Evolutionary conservation across 2,329 filamentous ascomycete species (phyloP), one percentile per base, ranked within the genome.

Genomic region (Drechslera avenae): DNA sequence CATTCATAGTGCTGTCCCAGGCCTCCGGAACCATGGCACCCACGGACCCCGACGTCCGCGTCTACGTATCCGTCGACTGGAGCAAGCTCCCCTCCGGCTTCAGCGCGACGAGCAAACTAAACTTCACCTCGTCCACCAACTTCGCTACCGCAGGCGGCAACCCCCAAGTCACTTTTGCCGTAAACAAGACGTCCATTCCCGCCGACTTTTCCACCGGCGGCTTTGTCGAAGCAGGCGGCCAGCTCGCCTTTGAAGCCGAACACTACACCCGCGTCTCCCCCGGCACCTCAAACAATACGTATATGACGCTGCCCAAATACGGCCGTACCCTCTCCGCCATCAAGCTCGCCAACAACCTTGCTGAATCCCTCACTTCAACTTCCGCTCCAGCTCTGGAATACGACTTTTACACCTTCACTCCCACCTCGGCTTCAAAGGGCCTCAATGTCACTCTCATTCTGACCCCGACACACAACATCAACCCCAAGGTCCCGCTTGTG

Each of bases 381-480:
- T 65, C 65, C 2, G 70, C 66, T 0, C 71, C 71, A 0, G 33
- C 50, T n/a, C 66, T 74, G 17, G 69, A 73, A 56, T 74, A 74
- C 56, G 67, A 69, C 55, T 71, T 75, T 45, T 56, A 68, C 28
- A 72, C 72, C 21, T 73, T 73, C 52, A 69, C 70, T 1, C 55
- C 65, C 5, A 69, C 67, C 0, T 63, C 69, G 2, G 28, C 57
- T 5, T 52, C 64, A 6, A 75, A 71, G 21, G 57, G 63, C 2
- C 61, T 72, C 10, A 73, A 73, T 39, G 50, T 78, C 1, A 75
- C 74, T 1, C 63, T 78, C 17, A 74, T 76, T 28, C 73, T 79
- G 16, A 73, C 72, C 1, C 71, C 74, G 3, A 73, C 77, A 0
- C 73, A 83, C 4, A 83, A 84, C 58, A 76, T 79, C 5, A 76